Evolutionary conservation across 2,329 filamentous ascomycete genomes (phyloP), one percentile per base, ranked within the genome.

Genomic region (Aspergillus pseudoterreus): DNA sequence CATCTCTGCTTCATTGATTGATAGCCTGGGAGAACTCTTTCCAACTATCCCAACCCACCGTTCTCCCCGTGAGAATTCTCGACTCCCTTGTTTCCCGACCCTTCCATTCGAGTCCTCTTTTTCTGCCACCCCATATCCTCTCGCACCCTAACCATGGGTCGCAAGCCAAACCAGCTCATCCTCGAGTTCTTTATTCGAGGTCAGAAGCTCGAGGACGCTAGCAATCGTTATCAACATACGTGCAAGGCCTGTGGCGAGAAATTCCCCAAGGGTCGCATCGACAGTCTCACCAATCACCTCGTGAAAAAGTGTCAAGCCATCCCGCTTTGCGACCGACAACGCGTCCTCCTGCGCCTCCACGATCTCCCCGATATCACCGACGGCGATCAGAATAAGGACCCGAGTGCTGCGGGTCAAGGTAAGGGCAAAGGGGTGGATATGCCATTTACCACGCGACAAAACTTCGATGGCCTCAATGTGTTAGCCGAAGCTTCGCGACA

Each of bases 211-310:
- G 84, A 87, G 66, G 90, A 96, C 74, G 87, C 88, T 58, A 94
- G 89, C 76, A 96, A 95, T 71, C 84, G 92, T 52, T 96, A 96
- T 67, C 86, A 90, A 62, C 90, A 96, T 67, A 94, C 88, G 11
- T 96, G 91, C 82, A 92, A 88, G 71, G 81, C 85, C 59, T 95
- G 90, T 69, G 90, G 90, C 59, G 88, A 94, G 72, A 87, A 88
- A 70, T 96, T 96, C 57, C 88, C 90, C 57, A 95, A 95, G 68
- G 92, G 92, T 55, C 84, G 92, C 56, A 87, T 90, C 64, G 92
- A 96, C 65, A 89, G 84, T 62, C 74, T 96, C 54, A 87, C 84
- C 41, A 85, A 81, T 56, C 92, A 96, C 66, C 80, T 96, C 50
- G 86, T 89, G 48, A 94, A 92, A 70, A 90, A 88, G 77, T 96